These are phyloP conservation scores for Hsuehochloa calcarea DNA, from an alignment of 176 grass and related monocot species.

Conservation along the genomic window DNA sequence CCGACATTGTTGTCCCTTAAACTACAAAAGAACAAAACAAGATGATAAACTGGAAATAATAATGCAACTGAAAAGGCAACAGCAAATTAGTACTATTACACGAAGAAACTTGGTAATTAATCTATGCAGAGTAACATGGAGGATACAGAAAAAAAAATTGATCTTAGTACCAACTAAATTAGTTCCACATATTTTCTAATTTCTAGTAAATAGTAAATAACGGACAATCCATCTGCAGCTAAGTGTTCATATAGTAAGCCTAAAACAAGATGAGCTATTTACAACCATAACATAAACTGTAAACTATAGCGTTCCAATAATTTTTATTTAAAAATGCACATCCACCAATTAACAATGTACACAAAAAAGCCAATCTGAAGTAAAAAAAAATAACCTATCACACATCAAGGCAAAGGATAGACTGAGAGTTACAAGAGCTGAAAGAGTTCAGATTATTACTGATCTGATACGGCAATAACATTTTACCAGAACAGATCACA, in stretches of 20 bases:
- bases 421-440: neutral
- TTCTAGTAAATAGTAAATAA: neutral
- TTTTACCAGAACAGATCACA: neutral
- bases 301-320: neutral
- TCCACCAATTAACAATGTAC: neutral
- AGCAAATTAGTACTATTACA: constrained; percentile 19
- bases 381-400: neutral
- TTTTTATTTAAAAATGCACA: neutral
- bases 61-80: constrained; percentile 24
- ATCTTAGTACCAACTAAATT: neutral
- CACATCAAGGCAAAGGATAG: neutral
- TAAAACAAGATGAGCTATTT: neutral
- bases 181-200: neutral
- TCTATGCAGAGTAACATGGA: neutral
- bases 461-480: neutral
- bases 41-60: neutral
- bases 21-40: constrained; percentile 3
- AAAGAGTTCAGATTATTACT: neutral
- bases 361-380: neutral
- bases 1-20: constrained; percentile 51
- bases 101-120: neutral
- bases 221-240: neutral
- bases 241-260: neutral
- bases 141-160: neutral
- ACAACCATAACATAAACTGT: neutral